Evolutionary conservation across 148 eudicot species (phyloP), one percentile per base, ranked within the genome.

Genomic region (Salicornia ramosissima): DNA sequence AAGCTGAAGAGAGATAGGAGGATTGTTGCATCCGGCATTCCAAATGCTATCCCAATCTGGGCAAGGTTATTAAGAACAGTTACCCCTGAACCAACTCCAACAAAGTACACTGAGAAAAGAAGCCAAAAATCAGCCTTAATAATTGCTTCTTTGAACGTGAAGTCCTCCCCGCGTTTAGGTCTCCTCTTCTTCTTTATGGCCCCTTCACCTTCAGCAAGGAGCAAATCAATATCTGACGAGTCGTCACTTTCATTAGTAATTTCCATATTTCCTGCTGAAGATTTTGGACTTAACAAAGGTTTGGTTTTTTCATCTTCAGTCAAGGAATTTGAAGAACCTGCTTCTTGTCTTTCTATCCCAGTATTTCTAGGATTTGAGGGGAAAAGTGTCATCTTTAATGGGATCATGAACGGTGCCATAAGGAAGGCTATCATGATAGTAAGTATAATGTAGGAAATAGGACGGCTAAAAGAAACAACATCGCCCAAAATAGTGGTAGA

Each of bases 61-160:
- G 98, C 98, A 76, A 93, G 77, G 79, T 93, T 93, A 74, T 93
- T 93, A 22, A 93, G 85, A 58, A 93, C 96, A 49, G 98, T 88
- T 6, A 93, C 89, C 8, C 98, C 98, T 9, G 98, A 79, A 26
- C 98, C 98, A 75, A 90, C 98, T 11, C 98, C 96, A 46, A 86
- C 78, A 81, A 93, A 93, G 77, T 84, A 93, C 39, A 87, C 98
- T 30, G 80, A 59, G 77, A 85, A 90, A 46, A 93, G 83, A 71
- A 93, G 95, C 98, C 98, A 93, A 71, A 93, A 93, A 74, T 93
- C 96, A 4, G 98, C 98, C 78, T 93, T 90, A 7, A 90, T 65
- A 7, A 93, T 68, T 58, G 96, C 98, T 86, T 93, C 89, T 29
- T 67, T 69, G 42, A 90, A 86, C 29, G 52, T 80, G 65, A 93